A percentile compares a stretch with the other conserved stretches of the same genome.
Conservation (phyloP, 805 yeast genomes). For the Dipodascus geniculatus region DNA sequence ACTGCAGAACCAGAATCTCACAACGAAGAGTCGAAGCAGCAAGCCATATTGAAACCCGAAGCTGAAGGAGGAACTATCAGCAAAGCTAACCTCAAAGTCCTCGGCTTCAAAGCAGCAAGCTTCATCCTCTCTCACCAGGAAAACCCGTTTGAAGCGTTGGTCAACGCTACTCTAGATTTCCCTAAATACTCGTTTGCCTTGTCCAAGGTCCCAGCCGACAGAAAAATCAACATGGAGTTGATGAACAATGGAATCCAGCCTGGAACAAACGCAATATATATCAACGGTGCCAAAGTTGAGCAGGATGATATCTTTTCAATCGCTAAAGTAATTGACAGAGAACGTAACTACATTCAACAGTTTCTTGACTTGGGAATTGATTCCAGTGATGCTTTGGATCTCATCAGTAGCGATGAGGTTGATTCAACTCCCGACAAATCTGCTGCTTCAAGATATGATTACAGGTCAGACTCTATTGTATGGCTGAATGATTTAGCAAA, state of each 20-base stretch:
- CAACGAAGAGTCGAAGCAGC: neutral
- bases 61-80: constrained; percentile 15
- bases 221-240: constrained; percentile 17
- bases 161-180: constrained; percentile 35
- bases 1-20: constrained; percentile 8
- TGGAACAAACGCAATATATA: constrained; percentile 32
- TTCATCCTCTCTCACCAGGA: constrained; percentile 23
- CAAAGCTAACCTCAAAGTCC: constrained; percentile 17
- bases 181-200: constrained; percentile 41
- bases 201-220: constrained; percentile 15
- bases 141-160: constrained; percentile 27
- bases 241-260: constrained; percentile 9
- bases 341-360: constrained; percentile 22
- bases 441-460: constrained; percentile 23
- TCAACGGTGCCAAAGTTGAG: constrained; percentile 54
- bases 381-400: constrained; percentile 9
- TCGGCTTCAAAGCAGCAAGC: constrained; percentile 23
- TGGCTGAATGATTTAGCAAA: constrained; percentile 69
- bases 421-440: constrained; percentile 8
- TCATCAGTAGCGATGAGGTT: constrained; percentile 22
- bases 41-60: constrained; percentile 11
- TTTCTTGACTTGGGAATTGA: constrained; percentile 6
- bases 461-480: constrained; percentile 33
- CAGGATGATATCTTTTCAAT: constrained; percentile 25
- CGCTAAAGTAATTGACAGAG: constrained; percentile 29